phyloP scores from a whole-genome alignment of 1,139 yeast genomes.

The Kurtzmaniella natalensis region DNA sequence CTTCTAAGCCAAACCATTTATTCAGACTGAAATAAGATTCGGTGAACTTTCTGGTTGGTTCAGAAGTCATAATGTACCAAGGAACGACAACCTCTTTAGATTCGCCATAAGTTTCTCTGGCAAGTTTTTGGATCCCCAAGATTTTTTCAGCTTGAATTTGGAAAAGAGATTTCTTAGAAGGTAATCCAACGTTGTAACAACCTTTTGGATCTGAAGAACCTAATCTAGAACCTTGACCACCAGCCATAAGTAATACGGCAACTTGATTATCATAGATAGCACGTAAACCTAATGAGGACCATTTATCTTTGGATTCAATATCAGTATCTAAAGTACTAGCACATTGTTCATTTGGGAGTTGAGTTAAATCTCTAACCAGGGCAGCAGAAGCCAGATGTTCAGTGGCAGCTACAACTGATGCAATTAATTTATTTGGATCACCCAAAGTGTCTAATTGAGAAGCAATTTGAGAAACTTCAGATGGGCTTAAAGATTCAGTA shows the following conservation, averaged over 20 bases:
- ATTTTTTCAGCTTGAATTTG: slow-evolving; percentile 92
- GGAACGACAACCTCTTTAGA: slow-evolving; percentile 39
- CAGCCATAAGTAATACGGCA: slow-evolving; percentile 90
- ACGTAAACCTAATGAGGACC: slow-evolving; percentile 60
- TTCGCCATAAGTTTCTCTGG: slow-evolving; percentile 27
- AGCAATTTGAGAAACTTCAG: slow-evolving; percentile 27
- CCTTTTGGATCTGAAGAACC: slow-evolving; percentile 93
- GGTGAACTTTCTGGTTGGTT: slow-evolving; percentile 80
- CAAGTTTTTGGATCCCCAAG: slow-evolving; percentile 54
- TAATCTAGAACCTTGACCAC: slow-evolving; percentile 95
- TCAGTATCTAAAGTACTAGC: slow-evolving; percentile 46
- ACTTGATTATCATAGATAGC: slow-evolving; percentile 72
- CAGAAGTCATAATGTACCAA: slow-evolving; percentile 95
- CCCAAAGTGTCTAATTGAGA: slow-evolving; percentile 37
- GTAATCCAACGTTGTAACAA: slow-evolving; percentile 81
- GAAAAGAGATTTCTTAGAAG: slow-evolving; percentile 78
- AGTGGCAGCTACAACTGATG: slow-evolving; percentile 48
- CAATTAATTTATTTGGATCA: slow-evolving; percentile 37
- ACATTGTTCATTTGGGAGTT: slow-evolving; percentile 46
- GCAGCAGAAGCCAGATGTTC: slow-evolving; percentile 24
- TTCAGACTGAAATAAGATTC: slow-evolving; percentile 61
- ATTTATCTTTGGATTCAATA: slow-evolving; percentile 27
- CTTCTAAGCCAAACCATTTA: slow-evolving; percentile 64
- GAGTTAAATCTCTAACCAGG: slow-evolving; percentile 35
- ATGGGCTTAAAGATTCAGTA: slow-evolving; percentile 5